Base-by-base conservation (phyloP, 495 filamentous ascomycete genomes). In the Hypoxylon perforatum region DNA sequence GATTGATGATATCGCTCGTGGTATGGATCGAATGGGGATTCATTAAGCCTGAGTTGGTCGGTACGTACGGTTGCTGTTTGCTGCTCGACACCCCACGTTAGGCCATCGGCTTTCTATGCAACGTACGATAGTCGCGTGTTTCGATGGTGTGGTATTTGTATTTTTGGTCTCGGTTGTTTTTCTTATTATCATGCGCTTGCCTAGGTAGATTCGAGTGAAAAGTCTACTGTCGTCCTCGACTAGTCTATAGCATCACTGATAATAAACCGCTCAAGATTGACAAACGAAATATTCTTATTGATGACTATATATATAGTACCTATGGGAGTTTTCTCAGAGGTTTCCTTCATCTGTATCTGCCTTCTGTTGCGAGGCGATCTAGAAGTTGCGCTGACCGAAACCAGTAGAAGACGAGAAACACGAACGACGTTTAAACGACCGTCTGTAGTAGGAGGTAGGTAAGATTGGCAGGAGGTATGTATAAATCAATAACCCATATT, bases 1-100 rank as follows among this genome's bases (percentile, higher is more conserved):
- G 5, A 75, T 75, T 46, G 73, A 75, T 0, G 44, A 28, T 9
- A 54, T 75, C 9, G 61, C 65, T 23, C 55, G 47, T 23, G 65
- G 33, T 38, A 22, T 75, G 12, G 57, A 18, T n/a, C 38, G 41
- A 6, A 49, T 75, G 35, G 69, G 41, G 19, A 70, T 75, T 49
- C 72, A 71, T 61, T 67, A 11, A 61, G 45, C 52, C 28, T 38
- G 14, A 11, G 35, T 21, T 21, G 1, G 8, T 58, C 11, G 18
- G 28, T 22, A 54, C 28, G 14, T 9, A 28, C 38, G 15, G 10
- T 58, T 51, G 12, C n/a, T 51, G 14, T 10, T 35, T 45, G 17
- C 22, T 5, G n/a, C 33, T 25, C 12, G 33, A 36, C 14, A 42
- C 2, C n/a, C 18, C 11, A 14, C 48, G 59, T 54, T 50, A 48